phyloP scores from a whole-genome alignment of 2,329 filamentous ascomycete species.

The Stenocarpella maydis region DNA sequence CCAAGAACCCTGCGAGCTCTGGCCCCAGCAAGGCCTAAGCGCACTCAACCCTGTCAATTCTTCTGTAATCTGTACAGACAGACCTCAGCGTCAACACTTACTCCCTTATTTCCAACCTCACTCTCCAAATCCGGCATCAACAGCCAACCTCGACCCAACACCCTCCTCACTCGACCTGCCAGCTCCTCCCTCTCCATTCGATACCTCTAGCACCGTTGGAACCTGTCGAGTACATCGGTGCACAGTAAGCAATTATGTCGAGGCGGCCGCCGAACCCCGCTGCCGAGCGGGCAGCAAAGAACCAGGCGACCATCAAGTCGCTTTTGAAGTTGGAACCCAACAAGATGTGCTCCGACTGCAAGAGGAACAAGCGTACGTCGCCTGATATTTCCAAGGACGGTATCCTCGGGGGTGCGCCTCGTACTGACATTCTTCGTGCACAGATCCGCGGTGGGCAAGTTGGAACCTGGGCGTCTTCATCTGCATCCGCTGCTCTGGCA shows the following conservation, averaged over 20 bases:
- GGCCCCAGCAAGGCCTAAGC: not conserved
- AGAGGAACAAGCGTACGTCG: slow-evolving; percentile 91
- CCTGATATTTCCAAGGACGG: not conserved
- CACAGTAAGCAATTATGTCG: slow-evolving; percentile 67
- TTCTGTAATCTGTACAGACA: slow-evolving; percentile 25
- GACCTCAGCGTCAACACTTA: not conserved
- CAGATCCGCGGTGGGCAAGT: slow-evolving; percentile 97
- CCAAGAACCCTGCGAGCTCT: slow-evolving; percentile 8
- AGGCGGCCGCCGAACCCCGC: slow-evolving; percentile 79
- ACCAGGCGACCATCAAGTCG: slow-evolving; percentile 92
- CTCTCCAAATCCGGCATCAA: not conserved
- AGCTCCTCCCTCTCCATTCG: not conserved
- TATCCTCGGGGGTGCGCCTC: too few relatives aligned
- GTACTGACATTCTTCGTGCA: slow-evolving; percentile 10
- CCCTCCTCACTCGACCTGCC: not conserved
- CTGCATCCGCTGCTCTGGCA: slow-evolving; percentile 97
- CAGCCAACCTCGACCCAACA: not conserved
- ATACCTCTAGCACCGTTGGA: not conserved
- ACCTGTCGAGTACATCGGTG: not conserved
- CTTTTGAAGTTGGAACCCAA: slow-evolving; percentile 94
- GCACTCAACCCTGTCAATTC: slow-evolving; percentile 6
- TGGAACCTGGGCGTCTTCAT: slow-evolving; percentile 98
- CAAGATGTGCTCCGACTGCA: slow-evolving; percentile 98
- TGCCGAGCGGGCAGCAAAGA: slow-evolving; percentile 89
- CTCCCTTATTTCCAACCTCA: slow-evolving; percentile 10